Evolutionary conservation across 192 early-diverging fungal species (phyloP), one percentile per base, ranked within the genome.

Genomic region (Chytriomyces hyalinus): DNA sequence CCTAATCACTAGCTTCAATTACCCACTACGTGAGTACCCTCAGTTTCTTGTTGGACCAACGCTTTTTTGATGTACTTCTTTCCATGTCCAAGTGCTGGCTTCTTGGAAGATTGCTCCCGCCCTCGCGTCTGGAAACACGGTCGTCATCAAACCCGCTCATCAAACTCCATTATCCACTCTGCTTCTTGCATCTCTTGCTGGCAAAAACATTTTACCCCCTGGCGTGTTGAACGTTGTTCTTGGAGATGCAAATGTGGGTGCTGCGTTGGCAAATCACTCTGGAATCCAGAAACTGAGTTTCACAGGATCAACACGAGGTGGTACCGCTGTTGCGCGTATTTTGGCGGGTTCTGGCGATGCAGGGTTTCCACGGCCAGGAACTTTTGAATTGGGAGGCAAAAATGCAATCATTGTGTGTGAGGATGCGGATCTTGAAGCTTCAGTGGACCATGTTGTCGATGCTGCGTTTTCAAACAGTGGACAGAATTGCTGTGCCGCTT

Each of bases 361-460:
- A 28, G 82, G 88, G 36, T 84, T 95, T 1, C 79, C 79, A 96
- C 95, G 85, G 89, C 94, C 6, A 36, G 76, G 93, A 3, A 91
- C 92, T 1, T 75, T 96, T 59, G 94, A 96, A 80, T 82, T 96
- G 17, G 94, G 86, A 63, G 94, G 94, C 53, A 96, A 96, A 79
- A 93, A 92, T 22, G 87, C 93, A 1, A 91, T 87, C 20, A 62
- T 78, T n/a, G 72, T 78, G 9, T 73, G 20, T 48, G 69, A 28
- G 36, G 77, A 78, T 44, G 59, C 61, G 24, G 77, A 78, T 53
- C 44, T 78, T n/a, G 70, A 73, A 26, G 17, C 11, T 15, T 50
- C 77, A 6, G 24, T 75, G n/a, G 15, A 20, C 13, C 70, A 72
- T 3, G 49, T 75, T 26, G 28, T 77, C 24, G 49, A 63, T 10